Conservation (phyloP, 805 yeast genomes). For the Metschnikowia baotianmanensis region DNA sequence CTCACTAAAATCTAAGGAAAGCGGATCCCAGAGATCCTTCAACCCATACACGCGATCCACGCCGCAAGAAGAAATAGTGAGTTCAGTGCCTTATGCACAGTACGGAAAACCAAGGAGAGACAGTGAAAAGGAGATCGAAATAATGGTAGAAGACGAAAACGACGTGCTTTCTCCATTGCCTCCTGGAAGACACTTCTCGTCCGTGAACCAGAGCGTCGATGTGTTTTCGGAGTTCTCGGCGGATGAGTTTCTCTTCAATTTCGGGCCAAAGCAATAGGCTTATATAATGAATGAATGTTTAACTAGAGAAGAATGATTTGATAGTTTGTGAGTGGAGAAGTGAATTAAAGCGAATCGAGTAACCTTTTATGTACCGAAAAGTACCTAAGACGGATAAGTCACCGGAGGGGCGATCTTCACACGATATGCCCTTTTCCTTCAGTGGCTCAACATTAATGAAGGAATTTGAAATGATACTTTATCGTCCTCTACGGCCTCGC, state of each 20-base stretch:
- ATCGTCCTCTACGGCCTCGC: too few relatives aligned
- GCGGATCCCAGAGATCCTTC: background rate
- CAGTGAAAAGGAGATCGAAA: too few relatives aligned
- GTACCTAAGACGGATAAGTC: too few relatives aligned
- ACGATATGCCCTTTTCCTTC: too few relatives aligned
- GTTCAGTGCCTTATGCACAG: constrained; percentile 13
- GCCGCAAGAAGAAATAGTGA: constrained; percentile 4
- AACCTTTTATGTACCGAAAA: too few relatives aligned
- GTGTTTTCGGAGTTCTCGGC: constrained; percentile 10
- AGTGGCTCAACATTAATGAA: too few relatives aligned
- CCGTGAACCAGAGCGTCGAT: background rate
- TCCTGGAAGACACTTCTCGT: background rate
- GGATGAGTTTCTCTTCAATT: constrained; percentile 15
- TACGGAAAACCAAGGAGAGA: constrained; percentile 1
- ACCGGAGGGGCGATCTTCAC: too few relatives aligned
- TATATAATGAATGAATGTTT: too few relatives aligned
- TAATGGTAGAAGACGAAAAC: background rate
- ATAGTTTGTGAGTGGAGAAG: too few relatives aligned
- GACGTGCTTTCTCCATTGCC: background rate
- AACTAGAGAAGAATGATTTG: too few relatives aligned
- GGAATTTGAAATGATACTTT: too few relatives aligned
- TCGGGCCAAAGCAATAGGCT: constrained; percentile 9
- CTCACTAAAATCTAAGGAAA: background rate
- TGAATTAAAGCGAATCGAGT: too few relatives aligned
- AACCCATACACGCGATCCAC: constrained; percentile 15